Percentiles rank a stretch among this genome's conserved stretches.
Evolutionary conservation across 2,329 filamentous ascomycete species (phyloP).

Genomic region (Zarea fungicola): DNA sequence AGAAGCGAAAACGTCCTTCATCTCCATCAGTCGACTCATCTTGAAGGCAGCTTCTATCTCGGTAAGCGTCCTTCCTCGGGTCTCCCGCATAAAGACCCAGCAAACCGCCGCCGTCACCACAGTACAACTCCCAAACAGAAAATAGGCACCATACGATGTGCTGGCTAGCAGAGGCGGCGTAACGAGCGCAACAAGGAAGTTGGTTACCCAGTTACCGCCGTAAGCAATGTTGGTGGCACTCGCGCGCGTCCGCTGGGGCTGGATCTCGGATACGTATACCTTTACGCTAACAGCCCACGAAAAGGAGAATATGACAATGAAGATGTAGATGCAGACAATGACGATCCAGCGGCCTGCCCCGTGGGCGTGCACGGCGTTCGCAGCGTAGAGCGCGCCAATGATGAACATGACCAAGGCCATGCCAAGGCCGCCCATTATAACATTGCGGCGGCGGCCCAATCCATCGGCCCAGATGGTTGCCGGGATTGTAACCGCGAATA

Average conservation of each 20-base stretch:
- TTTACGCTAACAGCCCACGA: slow-evolving; percentile 51
- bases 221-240: neutral
- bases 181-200: slow-evolving; percentile 41
- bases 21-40: no score
- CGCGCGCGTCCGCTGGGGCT: slow-evolving; percentile 49
- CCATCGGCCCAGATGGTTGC: slow-evolving; percentile 49
- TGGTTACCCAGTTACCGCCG: slow-evolving; percentile 40
- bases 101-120: slow-evolving; percentile 32
- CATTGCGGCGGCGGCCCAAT: slow-evolving; percentile 50
- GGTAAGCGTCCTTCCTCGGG: slow-evolving; percentile 35
- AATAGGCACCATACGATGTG: slow-evolving; percentile 39
- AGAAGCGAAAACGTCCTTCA: no score
- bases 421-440: slow-evolving; percentile 45
- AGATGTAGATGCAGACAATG: slow-evolving; percentile 45
- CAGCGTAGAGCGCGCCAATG: slow-evolving; percentile 48
- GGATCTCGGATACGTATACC: slow-evolving; percentile 52
- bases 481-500: slow-evolving; percentile 49
- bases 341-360: slow-evolving; percentile 44
- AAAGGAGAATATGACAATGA: slow-evolving; percentile 38
- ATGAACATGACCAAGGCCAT: slow-evolving; percentile 48
- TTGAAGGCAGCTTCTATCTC: no score
- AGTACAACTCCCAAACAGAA: slow-evolving; percentile 38
- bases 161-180: slow-evolving; percentile 36
- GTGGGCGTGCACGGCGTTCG: slow-evolving; percentile 30
- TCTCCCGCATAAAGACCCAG: slow-evolving; percentile 38